Conservation (phyloP, 305 asterid species). For the Plantago coronopus region DNA sequence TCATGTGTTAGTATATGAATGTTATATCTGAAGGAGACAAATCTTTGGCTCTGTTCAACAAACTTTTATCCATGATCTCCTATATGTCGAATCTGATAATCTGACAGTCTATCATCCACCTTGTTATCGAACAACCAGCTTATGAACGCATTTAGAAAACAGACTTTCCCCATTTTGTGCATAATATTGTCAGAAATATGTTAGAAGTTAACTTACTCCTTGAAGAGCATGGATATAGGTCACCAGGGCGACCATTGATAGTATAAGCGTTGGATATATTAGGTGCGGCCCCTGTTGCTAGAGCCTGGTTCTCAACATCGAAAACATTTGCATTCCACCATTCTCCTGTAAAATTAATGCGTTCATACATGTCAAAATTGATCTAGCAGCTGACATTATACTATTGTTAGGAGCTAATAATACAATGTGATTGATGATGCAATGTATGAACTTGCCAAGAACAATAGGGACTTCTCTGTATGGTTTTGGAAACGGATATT, state of each 20-base stretch:
- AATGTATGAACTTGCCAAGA: slow-evolving; percentile 25
- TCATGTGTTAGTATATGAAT: neutral
- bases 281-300: slow-evolving; percentile 21
- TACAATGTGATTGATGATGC: too few relatives aligned
- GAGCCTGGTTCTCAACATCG: slow-evolving; percentile 22
- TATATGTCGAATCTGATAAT: too few relatives aligned
- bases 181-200: neutral
- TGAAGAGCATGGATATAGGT: slow-evolving; percentile 19
- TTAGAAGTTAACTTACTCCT: too few relatives aligned
- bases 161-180: too few relatives aligned
- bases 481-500: slow-evolving; percentile 24
- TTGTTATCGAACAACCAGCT: too few relatives aligned
- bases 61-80: too few relatives aligned
- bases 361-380: too few relatives aligned
- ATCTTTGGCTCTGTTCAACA: too few relatives aligned
- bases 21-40: neutral
- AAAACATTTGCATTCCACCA: slow-evolving; percentile 25
- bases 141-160: neutral
- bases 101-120: too few relatives aligned
- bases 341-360: slow-evolving; percentile 25
- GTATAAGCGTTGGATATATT: too few relatives aligned
- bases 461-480: slow-evolving; percentile 21
- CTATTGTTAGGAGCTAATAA: too few relatives aligned
- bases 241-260: slow-evolving; percentile 28
- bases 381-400: too few relatives aligned